Evolutionary conservation across 2,329 filamentous ascomycete genomes (phyloP).

Genomic region (Diaporthe vaccinii): DNA sequence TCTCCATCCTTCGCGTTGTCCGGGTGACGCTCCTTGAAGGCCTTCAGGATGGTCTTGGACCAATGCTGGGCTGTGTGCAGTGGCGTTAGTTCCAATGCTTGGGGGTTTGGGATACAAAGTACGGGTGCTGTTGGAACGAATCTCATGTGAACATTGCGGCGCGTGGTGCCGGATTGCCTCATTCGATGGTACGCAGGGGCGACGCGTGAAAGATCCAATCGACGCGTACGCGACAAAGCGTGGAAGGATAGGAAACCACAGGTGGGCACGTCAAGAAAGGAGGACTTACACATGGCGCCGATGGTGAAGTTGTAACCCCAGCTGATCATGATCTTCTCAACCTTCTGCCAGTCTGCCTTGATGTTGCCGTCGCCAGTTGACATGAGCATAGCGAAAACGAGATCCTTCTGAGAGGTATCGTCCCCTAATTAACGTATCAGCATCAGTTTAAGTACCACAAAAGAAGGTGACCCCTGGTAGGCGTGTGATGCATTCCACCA

Average conservation of each 20-base stretch:
- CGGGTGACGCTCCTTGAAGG: conserved; percentile 37
- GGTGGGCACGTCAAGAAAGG: too few relatives aligned
- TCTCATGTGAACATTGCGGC: not conserved
- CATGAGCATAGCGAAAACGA: conserved; percentile 37
- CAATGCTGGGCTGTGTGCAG: conserved; percentile 36
- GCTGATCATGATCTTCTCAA: conserved; percentile 29
- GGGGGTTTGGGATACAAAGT: not conserved
- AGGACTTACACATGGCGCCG: conserved; percentile 39
- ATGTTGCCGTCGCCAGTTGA: conserved; percentile 35
- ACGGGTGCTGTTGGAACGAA: not conserved
- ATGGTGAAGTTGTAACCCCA: conserved; percentile 38
- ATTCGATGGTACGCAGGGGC: not conserved
- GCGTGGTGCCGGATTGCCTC: not conserved
- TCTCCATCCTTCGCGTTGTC: conserved; percentile 3
- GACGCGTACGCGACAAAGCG: not conserved
- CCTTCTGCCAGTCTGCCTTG: conserved; percentile 35
- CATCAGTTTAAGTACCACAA: too few relatives aligned
- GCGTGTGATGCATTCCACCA: too few relatives aligned
- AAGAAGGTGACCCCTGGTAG: not conserved
- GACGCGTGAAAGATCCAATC: not conserved
- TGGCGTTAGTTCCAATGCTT: not conserved
- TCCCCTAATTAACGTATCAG: conserved; percentile 26
- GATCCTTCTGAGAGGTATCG: conserved; percentile 38
- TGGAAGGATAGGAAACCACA: not conserved
- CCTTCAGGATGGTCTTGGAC: conserved; percentile 36